A percentile compares a stretch with the other conserved stretches of the same genome.
These are phyloP conservation scores for Fomitopsis serialis DNA, from an alignment of 768 basidiomycete species.

Conservation along the genomic window DNA sequence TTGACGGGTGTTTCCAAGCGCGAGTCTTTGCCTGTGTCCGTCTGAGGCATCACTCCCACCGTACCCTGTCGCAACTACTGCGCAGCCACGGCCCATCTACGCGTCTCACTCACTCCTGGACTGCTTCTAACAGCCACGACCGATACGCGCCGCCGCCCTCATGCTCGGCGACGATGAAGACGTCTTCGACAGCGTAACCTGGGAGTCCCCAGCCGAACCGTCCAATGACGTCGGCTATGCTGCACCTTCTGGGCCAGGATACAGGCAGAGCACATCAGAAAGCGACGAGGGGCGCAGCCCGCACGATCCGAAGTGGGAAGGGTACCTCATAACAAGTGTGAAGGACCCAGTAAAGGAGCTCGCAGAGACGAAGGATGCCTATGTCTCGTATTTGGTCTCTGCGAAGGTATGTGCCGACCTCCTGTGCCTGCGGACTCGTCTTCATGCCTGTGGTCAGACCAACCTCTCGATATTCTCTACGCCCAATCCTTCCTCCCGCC, in stretches of 20 bases:
- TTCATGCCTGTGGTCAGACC: constrained; percentile 47
- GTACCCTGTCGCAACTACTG: background rate
- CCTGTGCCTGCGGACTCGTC: background rate
- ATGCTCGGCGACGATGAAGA: constrained; percentile 88
- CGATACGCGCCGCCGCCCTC: background rate
- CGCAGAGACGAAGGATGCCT: constrained; percentile 95
- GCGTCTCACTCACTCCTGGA: background rate
- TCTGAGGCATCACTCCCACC: background rate
- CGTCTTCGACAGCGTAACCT: constrained; percentile 87
- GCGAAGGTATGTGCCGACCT: constrained; percentile 55
- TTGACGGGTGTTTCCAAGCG: constrained; percentile 17
- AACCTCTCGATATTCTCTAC: constrained; percentile 84
- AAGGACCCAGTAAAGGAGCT: constrained; percentile 94
- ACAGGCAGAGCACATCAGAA: constrained; percentile 74
- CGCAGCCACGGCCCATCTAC: constrained; percentile 8
- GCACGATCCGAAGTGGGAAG: constrained; percentile 88
- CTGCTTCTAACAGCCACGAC: background rate
- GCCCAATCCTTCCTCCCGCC: constrained; percentile 66
- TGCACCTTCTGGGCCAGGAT: constrained; percentile 60
- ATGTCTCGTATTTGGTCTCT: constrained; percentile 88
- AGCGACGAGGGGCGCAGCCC: constrained; percentile 59
- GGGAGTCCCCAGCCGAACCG: constrained; percentile 70
- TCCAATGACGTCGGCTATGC: constrained; percentile 39
- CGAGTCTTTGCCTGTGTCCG: background rate
- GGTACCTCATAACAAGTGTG: constrained; percentile 75